Base-by-base conservation (phyloP, 2,329 filamentous ascomycete genomes). In the Colletotrichum eleusines region DNA sequence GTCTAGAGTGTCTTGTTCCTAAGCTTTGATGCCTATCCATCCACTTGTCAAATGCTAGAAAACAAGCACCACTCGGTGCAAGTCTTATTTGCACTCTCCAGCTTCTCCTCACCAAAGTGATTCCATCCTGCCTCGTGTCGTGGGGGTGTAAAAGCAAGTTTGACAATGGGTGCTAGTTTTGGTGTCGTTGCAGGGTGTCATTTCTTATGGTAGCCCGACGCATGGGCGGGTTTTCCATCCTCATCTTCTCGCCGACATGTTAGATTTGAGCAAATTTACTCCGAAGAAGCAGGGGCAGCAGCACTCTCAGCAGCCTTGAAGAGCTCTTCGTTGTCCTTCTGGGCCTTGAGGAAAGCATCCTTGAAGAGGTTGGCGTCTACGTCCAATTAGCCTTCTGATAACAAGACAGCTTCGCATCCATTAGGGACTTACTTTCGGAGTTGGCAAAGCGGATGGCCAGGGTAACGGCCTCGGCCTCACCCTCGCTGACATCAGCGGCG, bases 371-470 rank as follows among this genome's bases (percentile, higher is more conserved):
- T 97, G 87, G 96, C 96, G 80, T 98, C 94, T 97, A 74, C 26
- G 58, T 59, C n/a, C 20, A 18, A 76, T 82, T 75, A 80, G 78
- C 69, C 71, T 74, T 33, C 53, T 20, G 42, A 20, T 14, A 14
- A 20, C 3, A 18, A 53, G 23, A 1, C 0, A 23, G 23, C 33
- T 35, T 55, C 72, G 26, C 16, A 55, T 38, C n/a, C 18, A 51
- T 35, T 31, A 31, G 20, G 2, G 3, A 88, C 92, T 81, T 88
- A 97, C 94, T 98, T 81, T 99, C 96, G 76, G 93, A 92, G 88
- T 98, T 99, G 85, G 92, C 95, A 79, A 99, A 98, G 76, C 96
- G 94, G 78, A 99, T 98, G 75, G 96, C 96, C 78, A 99, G 89
- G 66, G 96, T 99, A 79, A 94, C 92, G 66, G 95, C 94, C 88